Evolutionary conservation across 169 alveolate species (phyloP), one percentile per base, ranked within the genome.

Genomic region (Plasmodium berghei): DNA sequence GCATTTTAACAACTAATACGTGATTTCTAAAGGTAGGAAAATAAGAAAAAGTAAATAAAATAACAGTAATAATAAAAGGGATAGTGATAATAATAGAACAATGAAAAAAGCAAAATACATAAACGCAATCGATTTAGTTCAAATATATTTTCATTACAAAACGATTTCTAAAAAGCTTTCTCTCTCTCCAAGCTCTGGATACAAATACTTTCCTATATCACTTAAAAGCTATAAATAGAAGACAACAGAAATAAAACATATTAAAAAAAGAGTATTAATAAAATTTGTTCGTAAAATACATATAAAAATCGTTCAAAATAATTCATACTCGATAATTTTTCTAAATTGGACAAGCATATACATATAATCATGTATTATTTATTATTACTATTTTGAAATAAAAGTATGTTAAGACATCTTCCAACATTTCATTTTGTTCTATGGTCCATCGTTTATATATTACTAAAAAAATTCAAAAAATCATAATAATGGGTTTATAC

Each of bases 121-220:
- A 52, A 49, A 52, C 22, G 0, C 59, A 14, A 52, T 52, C 59
- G 22, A 34, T 34, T 34, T 34, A 34, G 42, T 34, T 34, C 42
- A 14, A 52, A 12, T 20, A 16, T 67, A 46, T 67, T 46, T 4
- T n/a, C 18, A 58, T 75, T 75, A 75, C 89, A 75, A 49, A 49
- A 75, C 89, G 16, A 75, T 75, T 46, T 75, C 89, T 75, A 75
- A 56, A 55, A 75, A 75, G 49, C 71, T 70, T 42, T 75, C 89
- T 55, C 89, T 63, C 54, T 75, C 77, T 2, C 48, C 52, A 10
- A 75, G 69, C 20, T 75, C 77, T 1, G 89, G 89, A 58, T 75
- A 75, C 22, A 75, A 56, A 46, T 58, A 70, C 18, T 62, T 62
- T 42, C 89, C 89, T 75, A 75, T 12, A 18, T 54, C 52, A 40